Base-by-base conservation (phyloP, 108 stramenopile species). In the Schizochytrium sp. region DNA sequence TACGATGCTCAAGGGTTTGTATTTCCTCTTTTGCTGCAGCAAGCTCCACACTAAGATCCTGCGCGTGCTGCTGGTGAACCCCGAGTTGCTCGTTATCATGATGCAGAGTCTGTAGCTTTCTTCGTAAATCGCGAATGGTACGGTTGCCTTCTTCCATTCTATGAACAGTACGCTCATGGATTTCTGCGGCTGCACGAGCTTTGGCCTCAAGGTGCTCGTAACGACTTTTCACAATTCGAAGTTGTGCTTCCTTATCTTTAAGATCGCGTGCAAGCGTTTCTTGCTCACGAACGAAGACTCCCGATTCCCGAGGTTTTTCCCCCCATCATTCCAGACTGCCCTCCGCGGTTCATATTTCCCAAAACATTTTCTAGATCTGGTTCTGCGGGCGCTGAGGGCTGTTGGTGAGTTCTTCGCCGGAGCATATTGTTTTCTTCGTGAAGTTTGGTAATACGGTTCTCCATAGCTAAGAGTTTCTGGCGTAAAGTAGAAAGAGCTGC, bases 131-230 rank as follows among this genome's bases (percentile, higher is more conserved):
- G 53, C 91, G 53, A 41, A 93, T 91, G 60, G 91, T 91, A 59
- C 92, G 60, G 60, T 93, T 93, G 59, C 61, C 91, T 73, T 93
- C 94, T 61, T 94, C 93, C 10, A 94, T 88, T 58, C 88, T 91
- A 58, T 92, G 92, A 46, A 93, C 91, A 64, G 64, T 76, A 15
- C 91, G 72, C 87, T 91, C 88, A 44, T 92, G 92, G 4, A 93
- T 83, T 15, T 93, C 93, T 12, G 56, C 59, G 87, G 92, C 92
- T 41, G 94, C 93, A 40, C 88, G 61, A 1, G 91, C 61, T 58
- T 93, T 91, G 8, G 91, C 61, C 72, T 93, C 93, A 41, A 93
- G 59, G 60, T 93, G 89, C 13, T 94, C 92, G 87, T 93, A 94
- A 12, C 90, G 57, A 28, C 49, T 90, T 72, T 92, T 53, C n/a